Conservation (phyloP, 352 stramenopile genomes). For the Phytophthora tentaculata region DNA sequence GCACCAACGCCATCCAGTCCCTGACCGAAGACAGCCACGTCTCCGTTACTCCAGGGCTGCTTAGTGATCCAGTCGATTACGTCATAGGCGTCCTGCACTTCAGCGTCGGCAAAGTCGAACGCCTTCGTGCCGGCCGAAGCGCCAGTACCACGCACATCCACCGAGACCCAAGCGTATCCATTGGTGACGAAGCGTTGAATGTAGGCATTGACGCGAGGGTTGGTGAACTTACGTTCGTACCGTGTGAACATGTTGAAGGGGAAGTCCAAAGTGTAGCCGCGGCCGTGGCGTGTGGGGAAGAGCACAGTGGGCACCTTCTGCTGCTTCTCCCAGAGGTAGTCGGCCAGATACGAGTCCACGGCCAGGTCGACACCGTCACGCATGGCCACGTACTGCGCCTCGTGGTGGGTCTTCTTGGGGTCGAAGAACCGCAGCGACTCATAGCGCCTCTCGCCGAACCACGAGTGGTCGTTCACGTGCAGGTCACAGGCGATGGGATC, state of each 20-base stretch:
- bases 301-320: constrained; percentile 72
- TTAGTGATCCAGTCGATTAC: constrained; percentile 84
- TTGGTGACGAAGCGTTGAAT: constrained; percentile 74
- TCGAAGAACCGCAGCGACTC: constrained; percentile 81
- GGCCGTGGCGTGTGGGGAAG: constrained; percentile 79
- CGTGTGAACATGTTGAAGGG: constrained; percentile 75
- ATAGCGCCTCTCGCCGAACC: constrained; percentile 66
- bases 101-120: constrained; percentile 71
- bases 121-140: constrained; percentile 68
- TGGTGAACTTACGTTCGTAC: constrained; percentile 80
- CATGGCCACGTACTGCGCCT: constrained; percentile 80
- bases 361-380: constrained; percentile 73
- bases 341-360: constrained; percentile 74
- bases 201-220: constrained; percentile 79
- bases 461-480: constrained; percentile 81
- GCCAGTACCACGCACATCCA: constrained; percentile 82
- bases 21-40: constrained; percentile 75
- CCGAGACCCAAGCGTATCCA: constrained; percentile 78
- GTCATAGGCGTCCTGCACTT: constrained; percentile 78
- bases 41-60: constrained; percentile 82
- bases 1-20: constrained; percentile 76
- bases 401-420: constrained; percentile 68
- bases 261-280: constrained; percentile 82
- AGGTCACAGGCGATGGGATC: constrained; percentile 60
- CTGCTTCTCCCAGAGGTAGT: constrained; percentile 67